Base-by-base conservation (phyloP, 257 asterid genomes). In the Solanum peruvianum region DNA sequence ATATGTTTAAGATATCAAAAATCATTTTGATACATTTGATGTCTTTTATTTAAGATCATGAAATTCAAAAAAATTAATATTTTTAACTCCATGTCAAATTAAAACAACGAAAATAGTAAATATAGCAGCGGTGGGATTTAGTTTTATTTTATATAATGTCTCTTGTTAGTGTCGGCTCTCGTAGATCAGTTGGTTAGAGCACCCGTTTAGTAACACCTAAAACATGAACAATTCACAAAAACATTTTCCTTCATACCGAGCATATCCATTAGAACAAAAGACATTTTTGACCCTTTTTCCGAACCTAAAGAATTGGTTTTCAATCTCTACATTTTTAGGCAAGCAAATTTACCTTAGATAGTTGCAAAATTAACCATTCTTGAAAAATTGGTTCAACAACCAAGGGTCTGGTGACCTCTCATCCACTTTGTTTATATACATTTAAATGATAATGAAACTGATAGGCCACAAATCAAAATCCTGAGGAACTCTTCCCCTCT, bases 151-250 rank as follows among this genome's bases (percentile, higher is more conserved):
- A 20, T 58, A 20, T 7, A 20, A 20, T 0, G 20, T 56, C 5
- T 25, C 0, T 3, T 58, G n/a, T 10, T 0, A 8, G 9, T 2
- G 20, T 58, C 0, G 11, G 81, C 98, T 94, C 93, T 96, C 90
- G 92, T 94, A 95, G 98, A 97, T 95, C 98, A 93, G 98, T 94
- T 96, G 97, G 97, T 94, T 94, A 96, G 98, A 96, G 99, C 98
- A 93, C 96, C 98, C 95, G 96, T 93, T 94, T 95, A 95, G 96
- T 95, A 96, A 20, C 11, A 56, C n/a, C 11, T 56, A 20, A n/a
- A 20, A 20, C 4, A 16, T 52, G 60, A 52, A 16, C 23, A 20
- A 52, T 52, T 9, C 7, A 52, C 60, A 52, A 52, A 2, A 52
- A 52, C 23, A 16, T 52, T 52, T 52, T 52, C 62, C 23, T 6